Percentiles rank a stretch among this genome's conserved stretches.
Conservation (phyloP, 305 asterid species). For the Fraxinus angustifolia region DNA sequence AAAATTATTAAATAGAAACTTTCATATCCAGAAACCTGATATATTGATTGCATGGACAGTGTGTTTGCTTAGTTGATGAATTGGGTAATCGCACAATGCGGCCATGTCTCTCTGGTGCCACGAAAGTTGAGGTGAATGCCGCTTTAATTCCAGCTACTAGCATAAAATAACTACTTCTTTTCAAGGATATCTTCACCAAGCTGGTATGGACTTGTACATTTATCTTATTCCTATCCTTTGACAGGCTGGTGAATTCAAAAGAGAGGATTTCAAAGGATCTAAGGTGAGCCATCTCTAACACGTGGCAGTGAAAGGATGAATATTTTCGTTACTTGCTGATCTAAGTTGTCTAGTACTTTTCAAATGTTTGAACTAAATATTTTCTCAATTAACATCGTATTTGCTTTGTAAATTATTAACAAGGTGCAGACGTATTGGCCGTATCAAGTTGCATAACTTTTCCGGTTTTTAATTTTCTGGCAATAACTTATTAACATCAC, state of each 20-base stretch:
- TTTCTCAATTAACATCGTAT: background rate
- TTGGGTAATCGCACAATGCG: constrained; percentile 93
- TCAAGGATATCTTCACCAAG: constrained; percentile 21
- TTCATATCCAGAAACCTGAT: constrained; percentile 8
- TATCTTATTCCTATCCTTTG: constrained; percentile 29
- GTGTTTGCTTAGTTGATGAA: constrained; percentile 95
- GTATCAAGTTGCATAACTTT: background rate
- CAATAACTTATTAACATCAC: background rate
- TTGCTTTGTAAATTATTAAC: background rate
- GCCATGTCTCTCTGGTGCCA: constrained; percentile 86
- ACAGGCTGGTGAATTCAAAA: constrained; percentile 76
- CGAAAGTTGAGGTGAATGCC: constrained; percentile 76
- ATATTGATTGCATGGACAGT: constrained; percentile 42
- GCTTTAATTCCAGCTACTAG: constrained; percentile 1
- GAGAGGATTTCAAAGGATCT: constrained; percentile 78
- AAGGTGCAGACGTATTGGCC: background rate
- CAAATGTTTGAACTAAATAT: background rate
- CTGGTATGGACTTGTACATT: constrained; percentile 17
- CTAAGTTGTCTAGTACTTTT: constrained; percentile 1
- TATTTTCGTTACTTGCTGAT: constrained; percentile 6
- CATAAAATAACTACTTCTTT: constrained; percentile 16
- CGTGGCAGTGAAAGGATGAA: background rate
- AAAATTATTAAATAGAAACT: background rate
- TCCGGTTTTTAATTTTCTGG: constrained; percentile 3
- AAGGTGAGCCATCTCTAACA: constrained; percentile 50